Conservation (phyloP, 2,329 filamentous ascomycete species). For the Byssothecium circinans region DNA sequence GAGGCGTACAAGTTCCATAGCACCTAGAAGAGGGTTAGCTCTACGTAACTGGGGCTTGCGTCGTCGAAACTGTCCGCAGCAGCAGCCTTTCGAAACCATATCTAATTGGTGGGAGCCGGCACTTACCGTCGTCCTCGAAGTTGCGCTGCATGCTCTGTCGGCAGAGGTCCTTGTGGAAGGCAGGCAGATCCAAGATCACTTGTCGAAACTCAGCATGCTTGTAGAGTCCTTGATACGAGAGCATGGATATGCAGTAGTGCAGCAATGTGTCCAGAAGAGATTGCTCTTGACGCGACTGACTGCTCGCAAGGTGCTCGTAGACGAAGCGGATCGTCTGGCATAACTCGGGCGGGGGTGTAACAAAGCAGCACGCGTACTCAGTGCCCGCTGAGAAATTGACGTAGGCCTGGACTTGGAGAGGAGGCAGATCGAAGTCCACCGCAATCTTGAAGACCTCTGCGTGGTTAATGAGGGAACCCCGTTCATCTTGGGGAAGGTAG, state of each 20-base stretch:
- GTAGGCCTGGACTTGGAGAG: slow-evolving; percentile 44
- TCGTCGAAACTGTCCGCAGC: too few species aligned
- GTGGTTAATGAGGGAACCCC: slow-evolving; percentile 43
- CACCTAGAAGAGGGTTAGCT: slow-evolving; percentile 4
- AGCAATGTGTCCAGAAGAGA: slow-evolving; percentile 44
- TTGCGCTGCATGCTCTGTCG: slow-evolving; percentile 40
- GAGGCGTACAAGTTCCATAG: slow-evolving; percentile 14
- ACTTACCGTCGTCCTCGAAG: slow-evolving; percentile 48
- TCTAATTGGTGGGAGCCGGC: not conserved
- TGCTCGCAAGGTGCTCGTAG: slow-evolving; percentile 29
- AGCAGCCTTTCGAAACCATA: too few species aligned
- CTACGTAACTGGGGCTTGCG: not conserved
- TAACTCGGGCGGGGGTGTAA: slow-evolving; percentile 44
- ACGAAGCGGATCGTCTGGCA: slow-evolving; percentile 44
- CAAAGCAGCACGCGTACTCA: slow-evolving; percentile 43
- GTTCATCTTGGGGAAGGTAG: slow-evolving; percentile 36
- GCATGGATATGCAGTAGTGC: slow-evolving; percentile 48
- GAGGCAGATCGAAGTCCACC: slow-evolving; percentile 44
- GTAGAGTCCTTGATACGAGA: slow-evolving; percentile 42
- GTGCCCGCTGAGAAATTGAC: slow-evolving; percentile 44
- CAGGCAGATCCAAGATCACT: slow-evolving; percentile 39
- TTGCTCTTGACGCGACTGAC: slow-evolving; percentile 25
- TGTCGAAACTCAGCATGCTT: slow-evolving; percentile 41
- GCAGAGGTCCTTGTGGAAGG: slow-evolving; percentile 47
- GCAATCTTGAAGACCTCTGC: slow-evolving; percentile 46